Evolutionary conservation across 306 rosid species (phyloP).

Genomic region (Ormosia emarginata): DNA sequence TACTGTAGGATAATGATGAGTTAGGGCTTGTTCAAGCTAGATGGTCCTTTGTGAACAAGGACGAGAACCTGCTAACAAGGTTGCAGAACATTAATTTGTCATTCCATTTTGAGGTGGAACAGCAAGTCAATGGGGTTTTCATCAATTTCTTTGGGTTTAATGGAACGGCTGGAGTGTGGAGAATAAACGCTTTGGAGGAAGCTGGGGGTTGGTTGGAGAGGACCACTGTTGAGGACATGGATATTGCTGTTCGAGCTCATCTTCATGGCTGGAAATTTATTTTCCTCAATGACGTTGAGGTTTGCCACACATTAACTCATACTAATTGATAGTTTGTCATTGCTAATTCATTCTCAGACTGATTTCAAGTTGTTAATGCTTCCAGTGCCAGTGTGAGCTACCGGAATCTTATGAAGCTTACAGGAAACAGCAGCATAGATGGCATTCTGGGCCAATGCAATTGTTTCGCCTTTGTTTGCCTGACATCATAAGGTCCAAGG

Average conservation of each 20-base stretch:
- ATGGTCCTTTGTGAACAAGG: slow-evolving; percentile 97
- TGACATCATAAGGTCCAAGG: slow-evolving; percentile 66
- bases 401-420: slow-evolving; percentile 98
- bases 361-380: slow-evolving; percentile 18
- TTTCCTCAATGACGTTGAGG: slow-evolving; percentile 97
- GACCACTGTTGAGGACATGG: slow-evolving; percentile 98
- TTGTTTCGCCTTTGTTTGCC: slow-evolving; percentile 95
- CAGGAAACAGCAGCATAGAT: slow-evolving; percentile 89
- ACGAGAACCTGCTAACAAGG: slow-evolving; percentile 82
- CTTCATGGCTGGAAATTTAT: slow-evolving; percentile 97
- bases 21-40: slow-evolving; percentile 88
- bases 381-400: slow-evolving; percentile 92
- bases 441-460: slow-evolving; percentile 99
- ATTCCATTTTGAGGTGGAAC: slow-evolving; percentile 94
- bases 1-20: slow-evolving; percentile 64
- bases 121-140: slow-evolving; percentile 86
- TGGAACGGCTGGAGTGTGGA: slow-evolving; percentile 99
- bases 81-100: slow-evolving; percentile 82
- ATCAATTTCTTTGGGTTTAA: slow-evolving; percentile 91
- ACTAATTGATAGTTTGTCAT: not conserved
- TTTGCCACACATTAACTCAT: slow-evolving; percentile 3
- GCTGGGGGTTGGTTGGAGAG: slow-evolving; percentile 99
- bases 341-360: slow-evolving; percentile 10
- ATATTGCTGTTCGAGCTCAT: slow-evolving; percentile 94
- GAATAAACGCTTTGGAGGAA: slow-evolving; percentile 85